Evolutionary conservation across 176 grass and related monocot genomes (phyloP).

Genomic region (Zoysia pacifica): DNA sequence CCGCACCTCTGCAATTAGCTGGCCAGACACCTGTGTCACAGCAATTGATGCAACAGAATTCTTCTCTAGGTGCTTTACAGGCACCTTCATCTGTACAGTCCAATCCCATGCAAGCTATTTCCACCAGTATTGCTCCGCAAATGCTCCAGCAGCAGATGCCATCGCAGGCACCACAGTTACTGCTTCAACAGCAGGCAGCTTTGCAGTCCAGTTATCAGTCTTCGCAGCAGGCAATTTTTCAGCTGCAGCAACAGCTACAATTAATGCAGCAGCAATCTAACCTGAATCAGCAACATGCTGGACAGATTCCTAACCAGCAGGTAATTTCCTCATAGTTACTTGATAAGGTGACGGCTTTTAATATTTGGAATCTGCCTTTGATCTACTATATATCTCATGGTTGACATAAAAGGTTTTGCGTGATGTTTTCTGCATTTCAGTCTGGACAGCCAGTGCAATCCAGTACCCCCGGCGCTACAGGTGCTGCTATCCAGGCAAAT

Average conservation of each 20-base stretch:
- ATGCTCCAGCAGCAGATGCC: slow-evolving; percentile 84
- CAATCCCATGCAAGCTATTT: slow-evolving; percentile 58
- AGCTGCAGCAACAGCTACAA: slow-evolving; percentile 94
- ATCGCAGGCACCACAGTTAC: slow-evolving; percentile 78
- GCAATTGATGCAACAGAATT: slow-evolving; percentile 68
- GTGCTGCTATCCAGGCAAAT: slow-evolving; percentile 48
- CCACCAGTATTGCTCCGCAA: slow-evolving; percentile 59
- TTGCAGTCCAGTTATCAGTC: slow-evolving; percentile 97
- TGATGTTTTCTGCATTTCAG: slow-evolving; percentile 38
- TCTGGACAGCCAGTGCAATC: slow-evolving; percentile 56
- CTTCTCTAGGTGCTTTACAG: slow-evolving; percentile 56
- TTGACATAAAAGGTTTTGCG: slow-evolving; percentile 21
- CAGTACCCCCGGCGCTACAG: slow-evolving; percentile 51
- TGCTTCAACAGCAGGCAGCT: slow-evolving; percentile 93
- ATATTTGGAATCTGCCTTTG: neutral
- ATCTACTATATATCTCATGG: slow-evolving; percentile 10
- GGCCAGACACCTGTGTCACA: slow-evolving; percentile 60
- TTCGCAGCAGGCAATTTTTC: slow-evolving; percentile 95
- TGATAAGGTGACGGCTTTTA: slow-evolving; percentile 7
- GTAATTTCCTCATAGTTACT: slow-evolving; percentile 42
- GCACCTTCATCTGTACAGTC: slow-evolving; percentile 60
- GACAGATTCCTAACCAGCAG: slow-evolving; percentile 71
- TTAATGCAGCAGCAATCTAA: slow-evolving; percentile 76
- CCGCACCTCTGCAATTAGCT: slow-evolving; percentile 66
- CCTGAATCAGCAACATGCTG: slow-evolving; percentile 53